These are phyloP conservation scores for Podaxis sp. DNA, from an alignment of 768 basidiomycete genomes.

Conservation along the genomic window DNA sequence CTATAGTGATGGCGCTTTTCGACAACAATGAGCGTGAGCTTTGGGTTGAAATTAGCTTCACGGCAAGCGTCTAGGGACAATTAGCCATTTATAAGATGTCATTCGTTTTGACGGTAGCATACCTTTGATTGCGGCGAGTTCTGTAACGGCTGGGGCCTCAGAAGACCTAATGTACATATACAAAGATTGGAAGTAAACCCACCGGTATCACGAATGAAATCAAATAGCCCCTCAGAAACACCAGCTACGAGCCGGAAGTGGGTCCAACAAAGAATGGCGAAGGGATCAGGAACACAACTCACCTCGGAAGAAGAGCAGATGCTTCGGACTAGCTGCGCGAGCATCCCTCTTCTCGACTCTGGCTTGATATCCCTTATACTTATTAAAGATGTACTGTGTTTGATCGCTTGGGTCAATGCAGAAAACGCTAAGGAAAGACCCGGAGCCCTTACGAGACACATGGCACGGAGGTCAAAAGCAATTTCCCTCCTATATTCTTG, in stretches of 20 bases:
- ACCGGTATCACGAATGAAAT: constrained; percentile 39
- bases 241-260: constrained; percentile 36
- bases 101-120: constrained; percentile 12
- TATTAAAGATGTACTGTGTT: constrained; percentile 47
- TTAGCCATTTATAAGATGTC: neutral
- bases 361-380: constrained; percentile 57
- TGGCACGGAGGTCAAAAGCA: constrained; percentile 48
- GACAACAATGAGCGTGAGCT: constrained; percentile 78
- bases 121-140: constrained; percentile 60
- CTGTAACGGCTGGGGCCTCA: constrained; percentile 27
- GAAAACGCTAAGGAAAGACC: neutral
- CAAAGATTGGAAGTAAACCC: constrained; percentile 18
- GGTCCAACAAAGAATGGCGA: constrained; percentile 1
- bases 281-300: constrained; percentile 8
- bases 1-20: constrained; percentile 74
- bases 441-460: constrained; percentile 50
- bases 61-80: constrained; percentile 54
- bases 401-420: constrained; percentile 17
- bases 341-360: constrained; percentile 48
- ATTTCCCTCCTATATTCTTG: constrained; percentile 21
- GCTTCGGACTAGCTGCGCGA: constrained; percentile 47
- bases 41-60: constrained; percentile 50
- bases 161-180: constrained; percentile 8
- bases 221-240: constrained; percentile 53
- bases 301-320: constrained; percentile 79